phyloP scores from a whole-genome alignment of 768 basidiomycete species.

The Rhodosporidiobolus odoratus region DNA sequence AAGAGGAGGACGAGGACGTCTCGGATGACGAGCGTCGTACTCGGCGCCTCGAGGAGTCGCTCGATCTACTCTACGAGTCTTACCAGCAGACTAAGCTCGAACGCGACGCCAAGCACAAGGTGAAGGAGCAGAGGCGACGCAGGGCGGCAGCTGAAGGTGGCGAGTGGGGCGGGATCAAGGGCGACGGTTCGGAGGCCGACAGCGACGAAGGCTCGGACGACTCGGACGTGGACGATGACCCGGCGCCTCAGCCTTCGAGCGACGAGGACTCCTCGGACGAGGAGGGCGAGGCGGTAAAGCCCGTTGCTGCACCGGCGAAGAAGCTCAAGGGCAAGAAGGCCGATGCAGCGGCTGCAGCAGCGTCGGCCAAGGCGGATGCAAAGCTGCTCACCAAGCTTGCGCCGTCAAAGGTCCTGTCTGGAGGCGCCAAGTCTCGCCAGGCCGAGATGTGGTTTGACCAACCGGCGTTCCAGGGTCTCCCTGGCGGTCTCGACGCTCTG shows the following conservation, averaged over 20 bases:
- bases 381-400: conserved; percentile 55
- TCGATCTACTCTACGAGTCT: conserved; percentile 81
- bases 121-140: conserved; percentile 67
- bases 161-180: conserved; percentile 72
- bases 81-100: conserved; percentile 76
- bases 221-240: conserved; percentile 37
- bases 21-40: conserved; percentile 63
- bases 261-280: conserved; percentile 38
- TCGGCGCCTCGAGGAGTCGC: conserved; percentile 69
- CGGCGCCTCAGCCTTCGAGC: conserved; percentile 34
- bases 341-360: conserved; percentile 26
- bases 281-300: conserved; percentile 4
- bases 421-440: conserved; percentile 50
- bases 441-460: conserved; percentile 95
- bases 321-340: conserved; percentile 51
- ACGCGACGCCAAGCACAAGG: conserved; percentile 79
- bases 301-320: not conserved
- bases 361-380: conserved; percentile 41
- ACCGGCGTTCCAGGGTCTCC: conserved; percentile 68
- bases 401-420: conserved; percentile 53
- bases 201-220: conserved; percentile 51
- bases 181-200: conserved; percentile 51
- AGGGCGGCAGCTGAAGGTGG: conserved; percentile 60
- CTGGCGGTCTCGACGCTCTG: conserved; percentile 48
- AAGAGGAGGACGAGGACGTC: conserved; percentile 53